Evolutionary conservation across 1,284 basidiomycete species (phyloP).

Genomic region (Apiotrichum domesticum): DNA sequence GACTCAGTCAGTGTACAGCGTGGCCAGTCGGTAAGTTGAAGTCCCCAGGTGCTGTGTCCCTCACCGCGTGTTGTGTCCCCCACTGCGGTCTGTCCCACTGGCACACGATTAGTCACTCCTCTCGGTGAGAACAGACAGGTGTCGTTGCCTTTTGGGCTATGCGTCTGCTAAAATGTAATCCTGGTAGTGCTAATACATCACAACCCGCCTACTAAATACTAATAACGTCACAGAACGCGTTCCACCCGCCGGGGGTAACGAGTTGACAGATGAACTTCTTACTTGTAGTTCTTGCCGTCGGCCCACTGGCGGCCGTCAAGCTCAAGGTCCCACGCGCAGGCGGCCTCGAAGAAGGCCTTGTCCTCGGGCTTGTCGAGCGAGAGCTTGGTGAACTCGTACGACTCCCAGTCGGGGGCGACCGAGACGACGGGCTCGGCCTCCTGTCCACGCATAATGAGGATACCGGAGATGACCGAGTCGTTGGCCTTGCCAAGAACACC

Average conservation of each 20-base stretch:
- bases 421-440: conserved; percentile 62
- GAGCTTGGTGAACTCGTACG: conserved; percentile 72
- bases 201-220: conserved; percentile 2
- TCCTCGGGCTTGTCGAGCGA: conserved; percentile 54
- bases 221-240: background rate
- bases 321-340: conserved; percentile 84
- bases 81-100: too few species aligned
- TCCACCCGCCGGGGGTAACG: background rate
- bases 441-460: conserved; percentile 70
- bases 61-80: too few species aligned
- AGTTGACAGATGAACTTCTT: conserved; percentile 7
- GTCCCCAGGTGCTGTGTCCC: too few species aligned
- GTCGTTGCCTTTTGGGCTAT: too few species aligned
- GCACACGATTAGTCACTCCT: too few species aligned
- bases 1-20: too few species aligned
- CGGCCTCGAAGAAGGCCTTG: conserved; percentile 82
- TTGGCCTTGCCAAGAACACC: conserved; percentile 82
- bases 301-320: conserved; percentile 77
- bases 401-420: conserved; percentile 84
- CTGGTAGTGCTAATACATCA: background rate
- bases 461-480: conserved; percentile 71
- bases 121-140: too few species aligned
- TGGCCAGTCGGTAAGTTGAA: too few species aligned
- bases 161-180: background rate
- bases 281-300: conserved; percentile 50